Evolutionary conservation across 225 moss, liverwort and hornwort species (phyloP).

Genomic region (Bryum argenteum): DNA sequence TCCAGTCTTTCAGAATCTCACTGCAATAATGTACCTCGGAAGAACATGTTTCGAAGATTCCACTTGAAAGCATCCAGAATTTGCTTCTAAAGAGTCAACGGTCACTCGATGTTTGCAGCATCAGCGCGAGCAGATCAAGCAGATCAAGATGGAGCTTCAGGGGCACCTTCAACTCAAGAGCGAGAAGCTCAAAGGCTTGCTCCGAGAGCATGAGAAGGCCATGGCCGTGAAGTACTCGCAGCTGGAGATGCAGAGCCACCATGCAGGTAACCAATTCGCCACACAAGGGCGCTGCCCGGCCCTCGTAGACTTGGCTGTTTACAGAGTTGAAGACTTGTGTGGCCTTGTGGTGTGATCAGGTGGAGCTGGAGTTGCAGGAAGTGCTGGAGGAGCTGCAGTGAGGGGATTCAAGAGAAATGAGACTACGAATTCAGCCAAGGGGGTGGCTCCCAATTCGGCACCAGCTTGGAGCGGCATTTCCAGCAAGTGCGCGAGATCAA

Average conservation of each 20-base stretch:
- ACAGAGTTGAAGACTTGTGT: not conserved
- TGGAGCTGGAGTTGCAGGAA: conserved; percentile 52
- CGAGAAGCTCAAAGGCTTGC: conserved; percentile 39
- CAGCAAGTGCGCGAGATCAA: conserved; percentile 49
- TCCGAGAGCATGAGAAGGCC: conserved; percentile 34
- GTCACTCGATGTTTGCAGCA: no score
- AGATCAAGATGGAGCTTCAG: conserved; percentile 43
- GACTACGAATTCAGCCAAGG: conserved; percentile 41
- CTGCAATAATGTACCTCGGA: no score
- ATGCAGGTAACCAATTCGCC: conserved; percentile 9
- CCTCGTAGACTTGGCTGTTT: no score
- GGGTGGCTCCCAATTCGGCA: conserved; percentile 39
- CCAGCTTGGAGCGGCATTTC: conserved; percentile 36
- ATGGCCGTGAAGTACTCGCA: conserved; percentile 35
- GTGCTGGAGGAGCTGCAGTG: conserved; percentile 53
- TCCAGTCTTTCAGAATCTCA: no score
- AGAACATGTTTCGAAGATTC: no score
- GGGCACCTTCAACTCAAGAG: conserved; percentile 29
- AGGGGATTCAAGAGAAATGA: conserved; percentile 43
- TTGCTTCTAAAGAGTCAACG: no score
- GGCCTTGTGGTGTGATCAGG: conserved; percentile 25
- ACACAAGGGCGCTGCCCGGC: not conserved
- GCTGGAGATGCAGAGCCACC: conserved; percentile 35
- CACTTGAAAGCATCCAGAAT: no score
- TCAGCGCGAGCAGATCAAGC: conserved; percentile 40